Evolutionary conservation across 2,329 filamentous ascomycete genomes (phyloP), one percentile per base, ranked within the genome.

Genomic region (Zelopaecilomyces penicillatus): DNA sequence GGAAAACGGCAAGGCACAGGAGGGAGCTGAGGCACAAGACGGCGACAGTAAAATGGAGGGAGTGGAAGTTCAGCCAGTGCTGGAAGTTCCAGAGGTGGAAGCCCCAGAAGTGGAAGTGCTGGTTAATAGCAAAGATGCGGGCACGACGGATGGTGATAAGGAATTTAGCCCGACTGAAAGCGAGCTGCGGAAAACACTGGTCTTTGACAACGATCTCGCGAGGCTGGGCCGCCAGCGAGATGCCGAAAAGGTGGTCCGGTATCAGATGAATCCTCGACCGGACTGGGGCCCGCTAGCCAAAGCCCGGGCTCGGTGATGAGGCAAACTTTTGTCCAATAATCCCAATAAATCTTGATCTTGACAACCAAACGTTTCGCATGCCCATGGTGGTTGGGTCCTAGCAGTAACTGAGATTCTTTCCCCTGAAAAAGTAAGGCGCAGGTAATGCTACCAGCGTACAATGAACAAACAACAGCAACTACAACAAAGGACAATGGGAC

Each of bases 231-330:
- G 74, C 54, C 82, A 87, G 48, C 76, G 71, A 50, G 75, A 78
- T 43, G 74, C 70, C 47, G 83, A 78, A 60, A 84, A 82, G 52
- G 73, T 94, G 38, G 81, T 94, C 43, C 75, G 91, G 50, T 98
- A 96, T 64, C 93, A 95, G 68, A 68, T 83, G 49, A 97, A 97
- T 60, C 93, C 93, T 38, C 74, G 84, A 48, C 83, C 88, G 58
- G 93, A 97, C 62, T 98, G 93, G 93, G 93, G 93, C 0, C 93
- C 93, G 1, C 80, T 95, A 79, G 71, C 67, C 42, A 69, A 70
- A 52, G 77, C 77, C 28, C 72, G 63, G 52, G 70, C 68, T n/a
- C 63, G 64, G 72, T 91, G 63, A 88, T 78, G 32, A 32, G 34
- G 10, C 7, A 28, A 7, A 39, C 37, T 19, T 19, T 19, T 19